phyloP scores from a whole-genome alignment of 1,139 yeast species.

The Lodderomyces oxycetoniae region DNA sequence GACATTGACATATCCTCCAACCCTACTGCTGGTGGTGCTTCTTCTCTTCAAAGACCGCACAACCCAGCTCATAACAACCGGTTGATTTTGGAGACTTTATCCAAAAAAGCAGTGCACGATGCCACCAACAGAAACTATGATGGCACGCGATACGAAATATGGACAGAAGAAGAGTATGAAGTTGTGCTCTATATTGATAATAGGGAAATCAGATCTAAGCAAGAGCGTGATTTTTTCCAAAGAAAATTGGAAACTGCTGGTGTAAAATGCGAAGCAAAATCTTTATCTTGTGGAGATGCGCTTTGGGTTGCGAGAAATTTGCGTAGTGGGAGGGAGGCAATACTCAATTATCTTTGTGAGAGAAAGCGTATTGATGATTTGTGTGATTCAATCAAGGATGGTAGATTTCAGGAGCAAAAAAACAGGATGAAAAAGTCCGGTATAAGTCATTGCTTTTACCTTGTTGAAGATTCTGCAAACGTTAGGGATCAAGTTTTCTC shows the following conservation, averaged over 20 bases:
- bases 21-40: background rate
- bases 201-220: conserved; percentile 65
- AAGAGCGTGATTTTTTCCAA: conserved; percentile 61
- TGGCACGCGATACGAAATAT: conserved; percentile 32
- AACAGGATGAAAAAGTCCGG: conserved; percentile 66
- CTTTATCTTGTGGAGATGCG: conserved; percentile 81
- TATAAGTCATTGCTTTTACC: conserved; percentile 61
- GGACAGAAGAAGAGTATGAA: conserved; percentile 45
- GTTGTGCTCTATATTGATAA: conserved; percentile 69
- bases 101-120: conserved; percentile 19
- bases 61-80: conserved; percentile 9
- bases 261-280: conserved; percentile 48
- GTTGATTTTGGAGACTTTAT: conserved; percentile 5
- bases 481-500: conserved; percentile 26
- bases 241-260: conserved; percentile 49
- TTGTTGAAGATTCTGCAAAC: conserved; percentile 71
- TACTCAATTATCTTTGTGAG: conserved; percentile 77
- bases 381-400: conserved; percentile 77
- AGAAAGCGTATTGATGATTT: conserved; percentile 87
- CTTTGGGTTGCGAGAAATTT: conserved; percentile 80
- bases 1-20: background rate
- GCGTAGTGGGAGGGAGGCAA: conserved; percentile 55
- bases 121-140: conserved; percentile 18
- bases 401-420: conserved; percentile 84
- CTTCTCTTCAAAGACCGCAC: conserved; percentile 5